These are phyloP conservation scores for Diversispora epigaea DNA, from an alignment of 192 early-diverging fungal genomes.

Conservation along the genomic window DNA sequence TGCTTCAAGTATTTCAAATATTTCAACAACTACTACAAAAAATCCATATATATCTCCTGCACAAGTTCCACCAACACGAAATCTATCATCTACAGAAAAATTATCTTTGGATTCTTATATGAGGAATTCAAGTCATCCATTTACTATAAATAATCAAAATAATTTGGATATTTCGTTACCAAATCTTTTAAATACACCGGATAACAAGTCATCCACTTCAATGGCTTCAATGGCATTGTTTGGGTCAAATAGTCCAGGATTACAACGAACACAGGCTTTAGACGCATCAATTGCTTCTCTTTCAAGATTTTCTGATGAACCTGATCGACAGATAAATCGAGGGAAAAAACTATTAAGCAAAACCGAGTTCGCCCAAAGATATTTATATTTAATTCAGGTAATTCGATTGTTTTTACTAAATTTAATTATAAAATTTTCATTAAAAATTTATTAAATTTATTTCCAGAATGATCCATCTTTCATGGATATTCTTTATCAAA, in stretches of 20 bases:
- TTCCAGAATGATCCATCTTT: not conserved
- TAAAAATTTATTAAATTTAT: not conserved
- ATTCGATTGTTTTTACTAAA: not conserved
- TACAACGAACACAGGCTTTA: not conserved
- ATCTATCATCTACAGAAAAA: not conserved
- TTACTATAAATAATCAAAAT: not conserved
- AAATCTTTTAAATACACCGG: not conserved
- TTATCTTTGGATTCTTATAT: not conserved
- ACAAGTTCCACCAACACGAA: not conserved
- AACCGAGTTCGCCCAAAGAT: constrained; percentile 11
- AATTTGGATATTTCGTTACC: not conserved
- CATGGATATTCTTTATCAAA: constrained; percentile 22
- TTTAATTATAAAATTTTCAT: not conserved
- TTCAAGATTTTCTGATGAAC: not conserved
- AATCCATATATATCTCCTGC: not conserved
- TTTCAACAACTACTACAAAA: not conserved
- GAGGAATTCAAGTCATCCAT: not conserved
- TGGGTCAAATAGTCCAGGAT: not conserved
- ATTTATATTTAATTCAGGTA: constrained; percentile 19
- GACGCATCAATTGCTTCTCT: constrained; percentile 20
- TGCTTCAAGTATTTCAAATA: not conserved
- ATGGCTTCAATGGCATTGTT: not conserved
- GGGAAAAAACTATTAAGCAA: constrained; percentile 4
- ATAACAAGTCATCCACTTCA: not conserved
- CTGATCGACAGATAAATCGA: not conserved